Evolutionary conservation across 1,284 basidiomycete species (phyloP), one percentile per base, ranked within the genome.

Genomic region (Gomphus bonarii): DNA sequence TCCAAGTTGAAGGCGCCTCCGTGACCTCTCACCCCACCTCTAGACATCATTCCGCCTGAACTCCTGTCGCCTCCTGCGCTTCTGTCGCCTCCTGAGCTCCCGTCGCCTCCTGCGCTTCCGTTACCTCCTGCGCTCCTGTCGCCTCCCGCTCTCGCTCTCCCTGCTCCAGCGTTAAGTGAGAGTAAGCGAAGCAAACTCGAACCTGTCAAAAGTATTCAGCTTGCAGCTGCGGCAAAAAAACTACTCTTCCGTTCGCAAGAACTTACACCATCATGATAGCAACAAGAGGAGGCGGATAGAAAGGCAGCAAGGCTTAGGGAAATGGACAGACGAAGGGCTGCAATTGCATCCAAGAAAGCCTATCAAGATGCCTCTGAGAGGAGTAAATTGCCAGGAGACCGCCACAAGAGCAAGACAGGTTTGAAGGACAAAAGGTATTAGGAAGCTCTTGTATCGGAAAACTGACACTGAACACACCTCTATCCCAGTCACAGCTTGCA

Each of bases 261-360:
- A 38, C 52, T 56, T 14, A 58, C 31, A 46, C 3, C 40, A 30
- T 46, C 20, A 14, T n/a, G 10, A 35, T 46, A 95, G 91, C 89
- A 94, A 76, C 87, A 93, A 74, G 88, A 87, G 60, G 88, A 90
- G 64, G 77, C 78, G 38, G 88, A 91, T 61, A 89, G 87, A 71
- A 92, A 90, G 68, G 80, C 78, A 1, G 73, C 76, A 3, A 73
- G 86, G 25, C 71, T 86, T 60, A 88, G 84, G 64, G 87, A 92
- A 62, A 85, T 88, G 78, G 91, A 94, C 63, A 76, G 79, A 54
- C 76, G 88, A 48, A 81, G 88, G 25, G 83, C 85, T 60, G 79
- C 78, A 16, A 82, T 81, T 1, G 70, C 81, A 54, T 82, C 88
- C 65, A 78, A 82, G 66, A 93, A 91, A 68, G 83, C 77, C 1